Base-by-base conservation (phyloP, 805 yeast genomes). In the Ogataea wickerhamii region DNA sequence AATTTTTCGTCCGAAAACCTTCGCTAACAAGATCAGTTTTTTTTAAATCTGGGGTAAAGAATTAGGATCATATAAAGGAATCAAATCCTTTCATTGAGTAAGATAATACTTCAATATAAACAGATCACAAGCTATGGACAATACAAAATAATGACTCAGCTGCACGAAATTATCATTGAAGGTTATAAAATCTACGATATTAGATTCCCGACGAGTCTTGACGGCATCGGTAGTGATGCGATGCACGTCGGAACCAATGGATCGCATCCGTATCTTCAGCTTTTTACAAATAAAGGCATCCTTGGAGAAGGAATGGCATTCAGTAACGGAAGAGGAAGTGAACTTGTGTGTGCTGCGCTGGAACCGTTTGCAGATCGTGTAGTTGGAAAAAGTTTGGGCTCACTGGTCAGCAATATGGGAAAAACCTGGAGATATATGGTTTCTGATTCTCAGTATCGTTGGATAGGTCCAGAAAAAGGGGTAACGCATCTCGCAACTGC, bases 391-490 rank as follows among this genome's bases (percentile, higher is more conserved):
- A 41, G 49, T 6, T 52, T 66, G 28, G 56, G 48, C 14, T 51
- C 53, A 13, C 51, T 67, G 36, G 58, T 64, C 17, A 40, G 43
- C n/a, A 60, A 67, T 40, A 61, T 67, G 53, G 71, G 70, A 6
- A 55, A 52, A 13, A 65, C 70, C 11, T 67, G 71, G 71, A 55
- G 61, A 39, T 54, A 60, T 38, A 53, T 67, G 43, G 68, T 67
- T 12, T 48, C 60, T 10, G 71, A 67, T 42, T 55, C 64, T 18
- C 71, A 66, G 43, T 56, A 63, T 42, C 61, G 71, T 37, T 67
- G 72, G 71, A 53, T 67, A 37, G 71, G 71, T 7, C 71, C 71
- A n/a, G 72, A 67, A 43, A 65, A 67, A 42, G 67, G 70, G 16
- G 63, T 63, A 18, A 63, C 63, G 25, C 71, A 67, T 42, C 53